Conservation (phyloP, 805 yeast genomes). For the Candida pseudofarinosa region DNA sequence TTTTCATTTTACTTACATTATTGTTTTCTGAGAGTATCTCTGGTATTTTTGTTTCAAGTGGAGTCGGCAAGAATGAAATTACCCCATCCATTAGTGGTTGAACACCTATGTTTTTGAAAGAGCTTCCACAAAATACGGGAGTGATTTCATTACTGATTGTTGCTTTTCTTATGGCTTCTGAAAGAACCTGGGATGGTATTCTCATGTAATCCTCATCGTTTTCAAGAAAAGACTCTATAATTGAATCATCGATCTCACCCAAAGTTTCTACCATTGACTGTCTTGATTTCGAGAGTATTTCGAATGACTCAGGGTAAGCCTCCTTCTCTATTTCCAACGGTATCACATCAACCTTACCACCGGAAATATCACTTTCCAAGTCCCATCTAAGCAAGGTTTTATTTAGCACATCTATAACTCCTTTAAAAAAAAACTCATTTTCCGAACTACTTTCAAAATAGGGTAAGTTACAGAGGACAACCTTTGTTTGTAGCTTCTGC, state of each 20-base stretch:
- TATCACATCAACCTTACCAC: constrained; percentile 46
- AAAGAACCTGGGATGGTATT: constrained; percentile 54
- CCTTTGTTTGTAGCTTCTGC: constrained; percentile 67
- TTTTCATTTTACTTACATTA: constrained; percentile 11
- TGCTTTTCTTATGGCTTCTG: constrained; percentile 56
- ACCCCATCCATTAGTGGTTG: constrained; percentile 90
- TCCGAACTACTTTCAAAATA: constrained; percentile 40
- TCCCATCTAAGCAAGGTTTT: constrained; percentile 57
- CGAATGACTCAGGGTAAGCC: constrained; percentile 29
- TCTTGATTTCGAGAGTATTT: constrained; percentile 54
- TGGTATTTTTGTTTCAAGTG: constrained; percentile 59
- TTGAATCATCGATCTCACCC: constrained; percentile 74
- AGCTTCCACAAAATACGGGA: constrained; percentile 90
- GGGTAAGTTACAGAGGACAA: constrained; percentile 75
- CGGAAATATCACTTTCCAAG: constrained; percentile 36
- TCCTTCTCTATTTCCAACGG: constrained; percentile 33
- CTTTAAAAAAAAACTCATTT: constrained; percentile 48
- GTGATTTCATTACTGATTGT: constrained; percentile 56
- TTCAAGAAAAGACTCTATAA: constrained; percentile 76
- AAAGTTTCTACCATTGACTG: constrained; percentile 79
- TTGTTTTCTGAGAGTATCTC: constrained; percentile 34
- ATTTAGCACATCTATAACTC: constrained; percentile 73
- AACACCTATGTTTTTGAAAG: constrained; percentile 89
- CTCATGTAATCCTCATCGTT: constrained; percentile 62
- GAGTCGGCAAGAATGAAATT: constrained; percentile 75